These are phyloP conservation scores for Colletotrichum sp. DNA, from an alignment of 2,329 filamentous ascomycete species.

Conservation along the genomic window DNA sequence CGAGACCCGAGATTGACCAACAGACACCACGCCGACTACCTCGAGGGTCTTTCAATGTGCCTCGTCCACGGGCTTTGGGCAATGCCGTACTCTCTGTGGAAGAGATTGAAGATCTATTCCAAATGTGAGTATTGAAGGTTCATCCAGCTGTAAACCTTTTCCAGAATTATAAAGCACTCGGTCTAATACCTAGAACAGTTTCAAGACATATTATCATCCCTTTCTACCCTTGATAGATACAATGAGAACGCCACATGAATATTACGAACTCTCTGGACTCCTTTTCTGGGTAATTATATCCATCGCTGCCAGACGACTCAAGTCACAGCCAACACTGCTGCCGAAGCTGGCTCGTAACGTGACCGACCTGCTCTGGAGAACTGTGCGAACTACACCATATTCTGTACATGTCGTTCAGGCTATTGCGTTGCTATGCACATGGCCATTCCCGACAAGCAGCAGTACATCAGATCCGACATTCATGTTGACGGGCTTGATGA, in stretches of 20 bases:
- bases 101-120: neutral
- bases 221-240: neutral
- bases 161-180: fast-evolving
- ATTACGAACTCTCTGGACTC: neutral
- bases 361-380: conserved; percentile 13
- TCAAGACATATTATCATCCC: neutral
- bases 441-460: neutral
- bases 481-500: neutral
- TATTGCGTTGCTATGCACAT: neutral
- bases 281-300: conserved; percentile 7
- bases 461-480: neutral
- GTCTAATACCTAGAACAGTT: neutral
- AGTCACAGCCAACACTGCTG: conserved; percentile 1
- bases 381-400: neutral
- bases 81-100: neutral
- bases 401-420: neutral
- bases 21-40: neutral
- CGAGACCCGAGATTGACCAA: neutral
- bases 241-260: neutral
- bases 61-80: neutral
- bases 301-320: neutral
- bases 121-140: neutral
- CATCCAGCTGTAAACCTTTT: fast-evolving
- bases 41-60: neutral
- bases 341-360: conserved; percentile 1